These are phyloP conservation scores for Mimosa bimucronata DNA, from an alignment of 306 rosid genomes.

Conservation along the genomic window DNA sequence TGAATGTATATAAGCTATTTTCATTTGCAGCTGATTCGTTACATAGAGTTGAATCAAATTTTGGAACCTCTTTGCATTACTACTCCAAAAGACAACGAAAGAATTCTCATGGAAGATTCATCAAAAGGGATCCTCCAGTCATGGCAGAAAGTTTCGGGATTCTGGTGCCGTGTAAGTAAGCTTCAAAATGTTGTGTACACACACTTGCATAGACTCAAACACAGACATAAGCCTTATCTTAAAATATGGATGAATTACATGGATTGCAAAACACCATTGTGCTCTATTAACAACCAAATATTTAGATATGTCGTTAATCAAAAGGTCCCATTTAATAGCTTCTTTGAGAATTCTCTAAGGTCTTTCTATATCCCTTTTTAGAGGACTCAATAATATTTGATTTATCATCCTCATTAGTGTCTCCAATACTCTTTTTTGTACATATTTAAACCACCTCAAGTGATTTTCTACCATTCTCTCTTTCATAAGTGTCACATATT, in stretches of 20 bases:
- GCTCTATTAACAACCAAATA: neutral
- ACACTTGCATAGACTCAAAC: neutral
- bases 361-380: too few species aligned
- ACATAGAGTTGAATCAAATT: too few species aligned
- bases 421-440: too few species aligned
- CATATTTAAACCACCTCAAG: too few species aligned
- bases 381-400: too few species aligned
- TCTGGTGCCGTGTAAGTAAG: conserved; percentile 29
- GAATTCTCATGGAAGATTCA: conserved; percentile 11
- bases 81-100: neutral
- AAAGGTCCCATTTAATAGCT: neutral
- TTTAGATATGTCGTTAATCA: too few species aligned
- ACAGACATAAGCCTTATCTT: too few species aligned
- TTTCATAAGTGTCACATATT: too few species aligned
- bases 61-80: neutral
- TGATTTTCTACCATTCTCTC: too few species aligned
- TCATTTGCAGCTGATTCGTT: conserved; percentile 23
- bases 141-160: neutral
- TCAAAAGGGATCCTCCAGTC: neutral
- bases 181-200: neutral
- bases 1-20: neutral
- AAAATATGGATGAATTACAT: too few species aligned
- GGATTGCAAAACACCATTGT: too few species aligned
- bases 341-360: too few species aligned
- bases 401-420: neutral